Base-by-base conservation (phyloP, 495 filamentous ascomycete species). In the Penicillium canescens region DNA sequence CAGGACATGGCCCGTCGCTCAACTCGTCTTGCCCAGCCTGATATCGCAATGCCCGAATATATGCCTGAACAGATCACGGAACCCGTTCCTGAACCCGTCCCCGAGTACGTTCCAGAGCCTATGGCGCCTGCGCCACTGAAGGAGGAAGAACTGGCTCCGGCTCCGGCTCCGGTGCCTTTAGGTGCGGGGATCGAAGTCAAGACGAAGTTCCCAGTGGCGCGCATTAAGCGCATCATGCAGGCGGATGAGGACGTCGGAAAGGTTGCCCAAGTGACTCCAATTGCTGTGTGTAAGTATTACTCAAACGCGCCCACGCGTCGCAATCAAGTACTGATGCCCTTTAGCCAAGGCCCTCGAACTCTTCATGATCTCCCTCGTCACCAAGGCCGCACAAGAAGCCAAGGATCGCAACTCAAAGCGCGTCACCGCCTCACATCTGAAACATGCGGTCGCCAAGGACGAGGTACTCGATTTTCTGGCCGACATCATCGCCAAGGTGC, bases 181-280 rank as follows among this genome's bases (percentile, higher is more conserved):
- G 54, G 65, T 44, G 68, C 60, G 9, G 74, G 80, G 62, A 75
- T 96, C 61, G 71, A 92, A 18, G 90, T 99, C 48, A 90, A 85
- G 71, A 97, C 92, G 18, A 96, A 97, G 57, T 99, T 99, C 63
- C 94, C 94, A 3, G 96, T 97, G 31, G 94, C 94, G 52, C 84
- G 94, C 44, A 99, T 98, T 70, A 99, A 99, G 82, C 87, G 94
- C 46, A 98, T 99, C 56, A 98, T 99, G 94, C 94, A 99, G 71
- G 94, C 94, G 6, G 94, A 99, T 65, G 94, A 99, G 63, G 94
- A 99, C 72, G 92, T 99, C 2, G 94, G 94, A 37, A 99, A 99
- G 74, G 95, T 99, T 3, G 91, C 94, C 7, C 95, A 98, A 72
- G 93, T 96, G 20, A 96, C 92, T 5, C 92, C 92, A 3, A 92